Base-by-base conservation (phyloP, 306 rosid species). In the Canavalia ensiformis region DNA sequence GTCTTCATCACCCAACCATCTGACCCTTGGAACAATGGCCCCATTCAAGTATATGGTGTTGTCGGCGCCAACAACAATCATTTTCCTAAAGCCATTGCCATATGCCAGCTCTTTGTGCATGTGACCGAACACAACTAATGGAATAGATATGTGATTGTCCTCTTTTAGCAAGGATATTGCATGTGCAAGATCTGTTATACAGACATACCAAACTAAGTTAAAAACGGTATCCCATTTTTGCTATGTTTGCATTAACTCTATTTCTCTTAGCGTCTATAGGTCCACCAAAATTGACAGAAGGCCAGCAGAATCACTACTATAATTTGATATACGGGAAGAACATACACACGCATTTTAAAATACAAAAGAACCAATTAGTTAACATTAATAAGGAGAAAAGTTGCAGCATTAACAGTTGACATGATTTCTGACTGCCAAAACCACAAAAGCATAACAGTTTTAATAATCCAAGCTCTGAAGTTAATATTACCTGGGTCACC, bases 51-150 rank as follows among this genome's bases (percentile, higher is more conserved):
- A 89, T 84, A 89, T 82, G 54, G 92, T 87, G 80, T 88, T 71
- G 77, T 90, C 91, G 10, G 84, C 52, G 37, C 95, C 92, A 76
- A 84, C 74, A 52, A 86, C 88, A 8, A 91, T 87, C 95, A 88
- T 95, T 91, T 95, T 91, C 84, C 95, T 93, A 66, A 86, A 81
- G 81, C 95, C 97, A 2, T 87, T 84, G 87, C 91, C 89, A 82
- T 51, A 25, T 67, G 97, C 94, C 30, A 91, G 92, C 88, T 89
- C 87, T 86, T 89, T 89, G 80, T 95, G 99, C 94, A 93, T 92
- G 91, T 91, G 97, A 74, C 97, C 92, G 4, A 91, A 91, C 89
- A 95, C 97, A 35, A 95, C 94, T 86, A 91, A 62, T 7, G 95
- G 93, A 65, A 79, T 56, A 41, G 68, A 77, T 57, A 68, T 62